A percentile compares a stretch with the other conserved stretches of the same genome.
phyloP scores from a whole-genome alignment of 495 filamentous ascomycete genomes.

The Rhypophila decipiens region DNA sequence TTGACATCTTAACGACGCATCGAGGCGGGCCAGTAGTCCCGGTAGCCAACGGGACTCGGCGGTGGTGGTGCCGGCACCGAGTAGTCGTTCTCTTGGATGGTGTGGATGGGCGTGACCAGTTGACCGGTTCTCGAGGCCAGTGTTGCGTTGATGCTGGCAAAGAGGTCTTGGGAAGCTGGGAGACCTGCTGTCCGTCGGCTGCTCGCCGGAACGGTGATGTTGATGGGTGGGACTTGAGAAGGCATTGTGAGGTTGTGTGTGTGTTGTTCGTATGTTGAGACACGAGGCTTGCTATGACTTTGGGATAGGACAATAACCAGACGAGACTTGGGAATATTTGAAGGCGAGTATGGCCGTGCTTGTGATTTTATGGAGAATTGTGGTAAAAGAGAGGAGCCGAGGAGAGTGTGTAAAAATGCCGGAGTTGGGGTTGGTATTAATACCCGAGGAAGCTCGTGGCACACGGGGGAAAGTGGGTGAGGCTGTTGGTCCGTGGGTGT shows the following conservation, averaged over 20 bases:
- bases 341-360: no score
- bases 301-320: neutral
- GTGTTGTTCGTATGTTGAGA: neutral
- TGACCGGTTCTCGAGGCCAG: constrained; percentile 31
- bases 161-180: constrained; percentile 38
- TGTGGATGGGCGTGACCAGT: constrained; percentile 32
- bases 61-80: constrained; percentile 44
- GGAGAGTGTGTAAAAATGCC: neutral
- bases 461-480: neutral
- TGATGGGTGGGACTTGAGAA: constrained; percentile 37
- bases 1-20: constrained; percentile 21
- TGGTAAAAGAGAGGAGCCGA: no score
- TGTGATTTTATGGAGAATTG: no score
- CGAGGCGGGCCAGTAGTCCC: constrained; percentile 36
- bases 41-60: constrained; percentile 43
- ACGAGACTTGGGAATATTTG: no score
- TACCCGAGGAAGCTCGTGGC: constrained; percentile 8
- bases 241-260: constrained; percentile 33
- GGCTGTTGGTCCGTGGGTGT: constrained; percentile 5
- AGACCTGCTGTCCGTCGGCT: constrained; percentile 30
- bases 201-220: constrained; percentile 30
- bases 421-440: constrained; percentile 16
- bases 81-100: constrained; percentile 44
- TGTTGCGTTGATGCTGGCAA: constrained; percentile 40
- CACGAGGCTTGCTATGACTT: neutral